phyloP scores from a whole-genome alignment of 116 monocot genomes.

The Dioscorea cayenensis region DNA sequence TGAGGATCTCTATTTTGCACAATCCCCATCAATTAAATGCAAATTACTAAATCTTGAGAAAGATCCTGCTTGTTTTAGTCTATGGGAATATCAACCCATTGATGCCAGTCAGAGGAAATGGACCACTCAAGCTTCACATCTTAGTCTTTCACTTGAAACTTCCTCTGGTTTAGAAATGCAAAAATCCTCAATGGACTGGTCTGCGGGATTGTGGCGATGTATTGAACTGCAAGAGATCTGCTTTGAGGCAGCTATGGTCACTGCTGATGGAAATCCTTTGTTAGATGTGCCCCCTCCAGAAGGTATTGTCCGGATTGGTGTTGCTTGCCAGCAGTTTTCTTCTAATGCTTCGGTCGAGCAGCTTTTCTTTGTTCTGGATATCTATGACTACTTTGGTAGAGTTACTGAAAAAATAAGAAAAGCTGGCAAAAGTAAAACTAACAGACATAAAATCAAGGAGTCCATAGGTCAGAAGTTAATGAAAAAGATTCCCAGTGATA shows the following conservation, averaged over 20 bases:
- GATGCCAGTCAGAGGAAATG: conserved; percentile 95
- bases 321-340: conserved; percentile 65
- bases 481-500: conserved; percentile 81
- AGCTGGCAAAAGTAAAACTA: conserved; percentile 41
- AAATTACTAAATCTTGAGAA: conserved; percentile 81
- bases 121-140: conserved; percentile 49
- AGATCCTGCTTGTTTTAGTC: conserved; percentile 92
- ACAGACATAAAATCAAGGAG: conserved; percentile 16
- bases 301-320: conserved; percentile 89
- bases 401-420: conserved; percentile 72
- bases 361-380: conserved; percentile 81
- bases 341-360: conserved; percentile 95
- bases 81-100: conserved; percentile 86
- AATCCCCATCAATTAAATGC: conserved; percentile 76
- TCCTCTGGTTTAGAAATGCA: conserved; percentile 9
- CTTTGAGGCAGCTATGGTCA: conserved; percentile 96
- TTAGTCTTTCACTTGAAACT: conserved; percentile 86
- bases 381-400: conserved; percentile 81
- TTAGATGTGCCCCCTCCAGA: conserved; percentile 82
- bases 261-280: conserved; percentile 83
- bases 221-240: conserved; percentile 67
- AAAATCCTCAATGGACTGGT: conserved; percentile 16
- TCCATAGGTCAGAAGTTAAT: conserved; percentile 35
- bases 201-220: conserved; percentile 70
- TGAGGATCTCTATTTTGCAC: conserved; percentile 52